Percentiles rank a stretch among this genome's conserved stretches.
These are phyloP conservation scores for Candida dubliniensis DNA, from an alignment of 1,139 yeast species.

Conservation along the genomic window DNA sequence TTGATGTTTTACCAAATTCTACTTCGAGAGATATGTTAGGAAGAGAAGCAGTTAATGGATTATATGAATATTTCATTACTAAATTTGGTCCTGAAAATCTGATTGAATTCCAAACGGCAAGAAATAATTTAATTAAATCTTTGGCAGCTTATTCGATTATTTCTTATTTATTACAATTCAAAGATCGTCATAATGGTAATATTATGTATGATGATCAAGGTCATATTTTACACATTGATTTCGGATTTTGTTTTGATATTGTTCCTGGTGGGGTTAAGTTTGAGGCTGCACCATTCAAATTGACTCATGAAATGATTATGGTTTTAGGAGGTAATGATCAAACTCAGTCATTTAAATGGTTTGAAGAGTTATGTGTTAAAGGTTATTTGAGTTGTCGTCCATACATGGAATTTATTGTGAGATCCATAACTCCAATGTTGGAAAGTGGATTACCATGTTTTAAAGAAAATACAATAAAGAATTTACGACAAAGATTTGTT, in stretches of 20 bases:
- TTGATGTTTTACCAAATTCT: conserved; percentile 94
- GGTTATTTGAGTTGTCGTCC: conserved; percentile 91
- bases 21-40: conserved; percentile 98
- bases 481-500: conserved; percentile 75
- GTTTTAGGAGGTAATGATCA: conserved; percentile 88
- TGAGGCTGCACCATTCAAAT: conserved; percentile 95
- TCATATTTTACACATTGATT: conserved; percentile 92
- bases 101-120: conserved; percentile 84
- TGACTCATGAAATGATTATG: conserved; percentile 93
- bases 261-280: conserved; percentile 99
- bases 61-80: conserved; percentile 87
- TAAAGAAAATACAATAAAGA: conserved; percentile 79
- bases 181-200: conserved; percentile 98
- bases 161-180: conserved; percentile 87
- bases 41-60: conserved; percentile 96
- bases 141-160: conserved; percentile 95
- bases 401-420: conserved; percentile 80
- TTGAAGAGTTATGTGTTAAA: conserved; percentile 91
- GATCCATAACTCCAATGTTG: conserved; percentile 89
- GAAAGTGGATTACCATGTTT: conserved; percentile 96
- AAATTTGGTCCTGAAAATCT: conserved; percentile 94
- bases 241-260: conserved; percentile 97
- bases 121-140: conserved; percentile 90
- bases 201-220: conserved; percentile 98
- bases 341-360: conserved; percentile 91